Percentiles rank a stretch among this genome's conserved stretches.
These are phyloP conservation scores for Massarina eburnea DNA, from an alignment of 2,329 filamentous ascomycete genomes.

Conservation along the genomic window DNA sequence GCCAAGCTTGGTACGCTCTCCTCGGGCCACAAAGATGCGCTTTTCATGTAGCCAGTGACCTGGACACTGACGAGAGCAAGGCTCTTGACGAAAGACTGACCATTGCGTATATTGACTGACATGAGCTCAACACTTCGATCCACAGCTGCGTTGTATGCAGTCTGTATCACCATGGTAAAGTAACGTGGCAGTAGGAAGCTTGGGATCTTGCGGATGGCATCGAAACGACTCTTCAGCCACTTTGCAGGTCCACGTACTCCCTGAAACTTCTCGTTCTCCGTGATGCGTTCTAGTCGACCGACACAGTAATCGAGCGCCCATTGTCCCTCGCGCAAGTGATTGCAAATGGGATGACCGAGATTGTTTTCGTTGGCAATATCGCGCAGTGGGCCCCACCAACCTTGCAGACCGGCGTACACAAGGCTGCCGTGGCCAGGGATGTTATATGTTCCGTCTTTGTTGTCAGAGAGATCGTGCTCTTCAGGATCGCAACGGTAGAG, in stretches of 20 bases:
- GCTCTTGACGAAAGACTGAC: constrained; percentile 86
- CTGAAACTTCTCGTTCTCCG: constrained; percentile 63
- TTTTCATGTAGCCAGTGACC: constrained; percentile 84
- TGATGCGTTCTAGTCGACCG: constrained; percentile 72
- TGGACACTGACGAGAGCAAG: constrained; percentile 91
- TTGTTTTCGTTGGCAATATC: constrained; percentile 86
- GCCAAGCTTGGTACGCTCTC: constrained; percentile 84
- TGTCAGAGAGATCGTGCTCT: constrained; percentile 75
- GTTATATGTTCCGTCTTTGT: constrained; percentile 82
- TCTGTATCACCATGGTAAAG: constrained; percentile 85
- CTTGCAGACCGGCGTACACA: constrained; percentile 95
- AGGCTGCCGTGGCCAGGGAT: constrained; percentile 82
- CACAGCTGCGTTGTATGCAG: constrained; percentile 82
- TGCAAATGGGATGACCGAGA: constrained; percentile 87
- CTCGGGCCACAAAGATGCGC: constrained; percentile 84
- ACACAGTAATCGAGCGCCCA: constrained; percentile 92
- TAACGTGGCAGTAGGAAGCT: constrained; percentile 90
- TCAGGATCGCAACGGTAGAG: constrained; percentile 91
- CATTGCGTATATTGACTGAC: constrained; percentile 72
- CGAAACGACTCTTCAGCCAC: constrained; percentile 84
- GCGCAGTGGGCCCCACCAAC: constrained; percentile 93
- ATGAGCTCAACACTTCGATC: constrained; percentile 78
- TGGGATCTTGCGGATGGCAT: constrained; percentile 81
- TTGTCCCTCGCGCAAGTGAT: constrained; percentile 86
- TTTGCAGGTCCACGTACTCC: constrained; percentile 65